Conservation (phyloP, 2,329 filamentous ascomycete genomes). For the Diaporthe sp. region DNA sequence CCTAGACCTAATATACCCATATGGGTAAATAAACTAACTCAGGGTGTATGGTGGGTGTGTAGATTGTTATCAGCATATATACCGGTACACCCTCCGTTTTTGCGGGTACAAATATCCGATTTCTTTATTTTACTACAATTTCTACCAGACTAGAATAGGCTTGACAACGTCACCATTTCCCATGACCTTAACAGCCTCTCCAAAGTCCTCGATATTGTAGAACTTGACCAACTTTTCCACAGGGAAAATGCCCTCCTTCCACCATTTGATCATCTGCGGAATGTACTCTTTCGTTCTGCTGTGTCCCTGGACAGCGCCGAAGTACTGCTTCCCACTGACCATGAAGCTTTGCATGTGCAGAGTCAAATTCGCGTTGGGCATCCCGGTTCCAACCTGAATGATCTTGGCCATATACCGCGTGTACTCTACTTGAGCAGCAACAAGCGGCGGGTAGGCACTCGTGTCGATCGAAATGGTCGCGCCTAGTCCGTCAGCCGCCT, state of each 20-base stretch:
- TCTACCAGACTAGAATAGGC: conserved; percentile 41
- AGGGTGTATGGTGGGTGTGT: too few relatives aligned
- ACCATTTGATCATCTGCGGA: conserved; percentile 41
- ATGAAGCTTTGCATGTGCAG: conserved; percentile 60
- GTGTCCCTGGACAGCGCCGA: conserved; percentile 52
- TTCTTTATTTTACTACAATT: too few relatives aligned
- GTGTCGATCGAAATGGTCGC: conserved; percentile 63
- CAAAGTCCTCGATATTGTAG: conserved; percentile 40
- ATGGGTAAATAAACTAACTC: too few relatives aligned
- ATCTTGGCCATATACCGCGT: conserved; percentile 60
- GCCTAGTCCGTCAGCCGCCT: conserved; percentile 59
- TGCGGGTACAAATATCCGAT: too few relatives aligned
- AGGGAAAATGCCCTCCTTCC: conserved; percentile 41
- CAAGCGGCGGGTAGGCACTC: conserved; percentile 55
- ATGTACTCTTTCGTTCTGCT: conserved; percentile 56
- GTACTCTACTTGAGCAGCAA: conserved; percentile 56
- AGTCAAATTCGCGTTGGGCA: conserved; percentile 55
- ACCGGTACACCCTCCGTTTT: too few relatives aligned
- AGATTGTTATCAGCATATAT: too few relatives aligned
- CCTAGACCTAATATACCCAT: too few relatives aligned
- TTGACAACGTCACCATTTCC: conserved; percentile 41
- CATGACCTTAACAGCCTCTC: conserved; percentile 39
- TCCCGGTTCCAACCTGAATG: conserved; percentile 62
- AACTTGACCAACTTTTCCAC: conserved; percentile 40
- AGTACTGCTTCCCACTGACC: conserved; percentile 59